These are phyloP conservation scores for Tagetes patula DNA, from an alignment of 129 eudicot genomes.

Conservation along the genomic window DNA sequence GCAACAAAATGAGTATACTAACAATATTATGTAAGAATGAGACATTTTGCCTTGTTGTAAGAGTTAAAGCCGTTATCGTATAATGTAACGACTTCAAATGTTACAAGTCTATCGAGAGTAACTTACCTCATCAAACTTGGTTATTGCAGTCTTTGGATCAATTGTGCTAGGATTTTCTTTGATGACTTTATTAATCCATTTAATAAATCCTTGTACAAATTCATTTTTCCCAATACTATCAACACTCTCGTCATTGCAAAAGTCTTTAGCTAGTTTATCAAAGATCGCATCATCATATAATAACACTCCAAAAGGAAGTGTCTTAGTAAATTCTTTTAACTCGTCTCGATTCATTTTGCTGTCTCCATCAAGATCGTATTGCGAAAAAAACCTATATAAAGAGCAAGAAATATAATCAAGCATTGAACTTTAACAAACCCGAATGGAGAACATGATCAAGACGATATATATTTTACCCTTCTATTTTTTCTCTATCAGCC, in stretches of 20 bases:
- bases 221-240: neutral
- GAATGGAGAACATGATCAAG: neutral
- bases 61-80: too few relatives aligned
- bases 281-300: slow-evolving; percentile 1
- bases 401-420: neutral
- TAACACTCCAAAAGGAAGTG: slow-evolving; percentile 6
- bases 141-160: slow-evolving; percentile 10
- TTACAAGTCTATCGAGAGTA: too few relatives aligned
- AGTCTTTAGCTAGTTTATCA: neutral
- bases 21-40: too few relatives aligned
- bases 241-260: neutral
- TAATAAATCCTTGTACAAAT: slow-evolving; percentile 24
- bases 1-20: too few relatives aligned
- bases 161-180: neutral
- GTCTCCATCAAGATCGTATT: neutral
- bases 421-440: neutral
- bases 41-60: too few relatives aligned
- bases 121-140: slow-evolving; percentile 19
- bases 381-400: slow-evolving; percentile 9
- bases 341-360: neutral
- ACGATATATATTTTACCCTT: neutral
- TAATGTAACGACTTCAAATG: too few relatives aligned
- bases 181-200: slow-evolving; percentile 16
- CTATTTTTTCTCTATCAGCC: slow-evolving; percentile 9
- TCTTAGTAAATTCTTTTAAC: neutral